Percentiles rank a stretch among this genome's conserved stretches.
Evolutionary conservation across 257 asterid genomes (phyloP).

Genomic region (Nicotiana tabacum): DNA sequence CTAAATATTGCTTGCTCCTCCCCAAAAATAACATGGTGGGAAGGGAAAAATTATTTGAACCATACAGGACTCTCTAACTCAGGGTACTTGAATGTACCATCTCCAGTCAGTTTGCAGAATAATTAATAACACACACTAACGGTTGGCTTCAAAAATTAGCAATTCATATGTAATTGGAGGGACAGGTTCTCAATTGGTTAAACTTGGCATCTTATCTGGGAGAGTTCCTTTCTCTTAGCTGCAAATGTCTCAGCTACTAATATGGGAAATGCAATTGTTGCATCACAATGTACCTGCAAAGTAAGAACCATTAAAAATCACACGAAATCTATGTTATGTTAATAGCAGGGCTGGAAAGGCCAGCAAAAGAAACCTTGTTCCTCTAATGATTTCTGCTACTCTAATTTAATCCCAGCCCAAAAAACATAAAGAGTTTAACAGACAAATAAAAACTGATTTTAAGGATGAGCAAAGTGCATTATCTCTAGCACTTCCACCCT

Average conservation of each 20-base stretch:
- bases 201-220: background rate
- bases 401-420: background rate
- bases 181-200: background rate
- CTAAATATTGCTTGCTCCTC: background rate
- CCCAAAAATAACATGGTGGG: background rate
- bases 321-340: too few species aligned
- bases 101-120: background rate
- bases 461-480: background rate
- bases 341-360: background rate
- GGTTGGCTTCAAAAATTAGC: background rate
- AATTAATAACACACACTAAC: background rate
- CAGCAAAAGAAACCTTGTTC: background rate
- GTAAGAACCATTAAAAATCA: too few species aligned
- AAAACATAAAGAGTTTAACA: background rate
- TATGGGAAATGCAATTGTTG: constrained; percentile 86
- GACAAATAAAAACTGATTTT: background rate
- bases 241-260: constrained; percentile 92
- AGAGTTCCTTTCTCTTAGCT: constrained; percentile 21
- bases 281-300: constrained; percentile 85
- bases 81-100: background rate
- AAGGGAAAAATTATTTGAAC: background rate
- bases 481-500: background rate
- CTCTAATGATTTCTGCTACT: background rate
- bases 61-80: background rate
- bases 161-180: background rate